Conservation (phyloP, 2,329 filamentous ascomycete genomes). For the Lecanicillium sp. region DNA sequence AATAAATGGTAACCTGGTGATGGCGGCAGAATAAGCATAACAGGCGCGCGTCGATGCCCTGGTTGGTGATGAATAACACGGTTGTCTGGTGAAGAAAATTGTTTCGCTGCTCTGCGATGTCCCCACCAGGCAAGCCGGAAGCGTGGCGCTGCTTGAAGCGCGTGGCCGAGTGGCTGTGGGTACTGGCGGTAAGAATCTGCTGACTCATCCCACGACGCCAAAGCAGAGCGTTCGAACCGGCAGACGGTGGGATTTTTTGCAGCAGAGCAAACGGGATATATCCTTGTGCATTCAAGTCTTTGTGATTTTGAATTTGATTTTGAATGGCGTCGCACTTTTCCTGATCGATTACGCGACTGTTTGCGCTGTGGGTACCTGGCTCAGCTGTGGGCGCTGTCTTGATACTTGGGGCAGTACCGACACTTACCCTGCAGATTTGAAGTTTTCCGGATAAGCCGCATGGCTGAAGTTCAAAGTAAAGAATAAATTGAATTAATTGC, state of each 20-base stretch:
- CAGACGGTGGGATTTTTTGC: background rate
- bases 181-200: background rate
- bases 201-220: constrained; percentile 8
- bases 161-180: constrained; percentile 10
- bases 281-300: background rate
- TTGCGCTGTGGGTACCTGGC: background rate
- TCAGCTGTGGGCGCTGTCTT: background rate
- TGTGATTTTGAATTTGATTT: background rate
- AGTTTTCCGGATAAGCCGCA: no score
- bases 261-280: background rate
- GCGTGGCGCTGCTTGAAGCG: background rate
- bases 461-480: no score
- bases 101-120: background rate
- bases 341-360: background rate
- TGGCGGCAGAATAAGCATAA: background rate
- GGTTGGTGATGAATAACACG: background rate
- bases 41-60: background rate
- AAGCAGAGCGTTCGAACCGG: constrained; percentile 10
- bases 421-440: background rate
- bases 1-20: background rate
- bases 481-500: no score
- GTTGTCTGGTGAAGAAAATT: constrained; percentile 10
- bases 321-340: background rate
- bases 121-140: background rate
- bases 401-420: background rate